Evolutionary conservation across 495 filamentous ascomycete genomes (phyloP), one percentile per base, ranked within the genome.

Genomic region (Aspergillus mulundensis): DNA sequence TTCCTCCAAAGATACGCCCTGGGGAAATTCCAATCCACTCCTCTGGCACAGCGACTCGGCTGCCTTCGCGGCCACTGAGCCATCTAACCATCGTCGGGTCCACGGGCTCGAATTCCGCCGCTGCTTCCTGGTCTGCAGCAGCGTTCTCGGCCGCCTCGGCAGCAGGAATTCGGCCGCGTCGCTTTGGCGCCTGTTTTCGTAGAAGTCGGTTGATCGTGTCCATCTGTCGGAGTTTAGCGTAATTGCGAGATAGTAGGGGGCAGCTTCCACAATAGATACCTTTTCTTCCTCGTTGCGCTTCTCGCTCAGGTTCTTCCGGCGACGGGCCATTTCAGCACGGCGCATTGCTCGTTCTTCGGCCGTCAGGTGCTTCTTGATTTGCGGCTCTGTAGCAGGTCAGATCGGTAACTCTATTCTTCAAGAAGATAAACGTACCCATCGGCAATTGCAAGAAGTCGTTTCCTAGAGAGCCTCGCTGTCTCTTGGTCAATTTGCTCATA

Each of bases 221-320:
- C 87, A 96, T 95, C 92, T 71, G 47, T 53, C 42, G 18, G 34
- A 28, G 16, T 53, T 66, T 58, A 61, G 59, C 42, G 30, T 51
- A 12, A 11, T 14, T 25, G 11, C 8, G 20, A 7, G 24, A 21
- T 10, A 39, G 21, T 30, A 45, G 19, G 20, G 39, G 7, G 7
- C 15, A 44, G 7, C 1, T 10, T 39, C 23, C 12, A 14, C 1
- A 16, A 15, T 15, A 53, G 66, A 14, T 75, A 91, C 92, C 84
- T 98, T 98, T 75, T 97, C 95, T 76, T 98, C 95, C 66, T 98
- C 95, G 54, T 96, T 94, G 23, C 94, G 88, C 78, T 97, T 96
- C 67, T 97, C 94, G 60, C 88, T 94, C n/a, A 98, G 81, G 61
- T 97, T 97, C 69, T 96, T 95, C 48, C 94, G 77, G 30, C 94